Conservation (phyloP, 2,329 filamentous ascomycete genomes). For the Botrytis galanthina region DNA sequence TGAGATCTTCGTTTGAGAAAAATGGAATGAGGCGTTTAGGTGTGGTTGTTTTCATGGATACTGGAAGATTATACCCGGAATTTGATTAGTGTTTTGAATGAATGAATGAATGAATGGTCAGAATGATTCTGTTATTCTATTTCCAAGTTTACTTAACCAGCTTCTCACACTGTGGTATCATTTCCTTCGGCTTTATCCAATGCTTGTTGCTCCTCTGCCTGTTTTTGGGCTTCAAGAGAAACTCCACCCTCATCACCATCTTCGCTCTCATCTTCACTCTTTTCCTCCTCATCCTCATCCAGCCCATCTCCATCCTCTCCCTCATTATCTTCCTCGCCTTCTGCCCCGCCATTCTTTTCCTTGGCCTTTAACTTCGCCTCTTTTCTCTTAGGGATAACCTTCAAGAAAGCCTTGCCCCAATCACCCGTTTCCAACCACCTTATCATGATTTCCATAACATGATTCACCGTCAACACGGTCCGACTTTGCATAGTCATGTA, state of each 20-base stretch:
- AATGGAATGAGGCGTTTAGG: constrained; percentile 8
- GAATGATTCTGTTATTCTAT: neutral
- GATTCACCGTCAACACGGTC: constrained; percentile 86
- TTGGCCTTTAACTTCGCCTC: constrained; percentile 63
- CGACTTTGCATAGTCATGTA: constrained; percentile 89
- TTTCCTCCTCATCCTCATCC: neutral
- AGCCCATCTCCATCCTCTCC: constrained; percentile 11
- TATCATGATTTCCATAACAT: constrained; percentile 95
- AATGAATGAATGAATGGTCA: constrained; percentile 3
- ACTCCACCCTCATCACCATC: constrained; percentile 13
- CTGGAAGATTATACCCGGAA: constrained; percentile 13
- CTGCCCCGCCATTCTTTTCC: constrained; percentile 31
- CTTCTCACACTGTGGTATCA: neutral
- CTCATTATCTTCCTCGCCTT: constrained; percentile 28
- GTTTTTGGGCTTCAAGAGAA: neutral
- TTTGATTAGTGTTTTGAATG: constrained; percentile 4
- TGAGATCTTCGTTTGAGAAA: neutral
- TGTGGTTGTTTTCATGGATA: constrained; percentile 4
- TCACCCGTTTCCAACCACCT: constrained; percentile 86
- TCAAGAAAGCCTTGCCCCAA: constrained; percentile 86
- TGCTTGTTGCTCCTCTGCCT: neutral
- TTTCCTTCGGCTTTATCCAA: neutral
- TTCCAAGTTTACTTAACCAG: neutral
- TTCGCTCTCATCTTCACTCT: neutral
- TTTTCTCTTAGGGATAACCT: constrained; percentile 88